Evolutionary conservation across 2,329 filamentous ascomycete species (phyloP), one percentile per base, ranked within the genome.

Genomic region (Aureobasidium sp.): DNA sequence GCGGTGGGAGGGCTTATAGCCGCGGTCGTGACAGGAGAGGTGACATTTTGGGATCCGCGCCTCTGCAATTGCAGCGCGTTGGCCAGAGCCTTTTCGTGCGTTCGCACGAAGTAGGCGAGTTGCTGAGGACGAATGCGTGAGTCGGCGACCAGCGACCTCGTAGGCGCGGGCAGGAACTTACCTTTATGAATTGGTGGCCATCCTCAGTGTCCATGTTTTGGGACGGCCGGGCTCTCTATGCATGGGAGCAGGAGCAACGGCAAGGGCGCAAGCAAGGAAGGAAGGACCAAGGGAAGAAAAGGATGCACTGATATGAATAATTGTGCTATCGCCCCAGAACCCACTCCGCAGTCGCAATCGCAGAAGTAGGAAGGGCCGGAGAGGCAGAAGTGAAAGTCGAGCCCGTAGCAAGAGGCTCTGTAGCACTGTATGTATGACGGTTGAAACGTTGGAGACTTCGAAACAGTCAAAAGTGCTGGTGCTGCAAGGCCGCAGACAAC

Each of bases 21-120:
- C 23, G 77, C 72, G 37, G 73, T 71, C 17, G 73, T 70, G 63
- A 67, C 64, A 71, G 73, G 60, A 72, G 68, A 64, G 87, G 86
- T 62, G 84, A 77, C 67, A 83, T 84, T 63, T 23, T 63, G 63
- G 62, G 68, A 66, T 65, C 84, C 83, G 70, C 90, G 87, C 69
- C 90, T 86, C 74, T 88, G 87, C 69, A 95, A 82, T 75, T 97
- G 93, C 66, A 97, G 81, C 70, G 93, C 93, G 79, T 97, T 97
- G 73, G 94, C 94, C 66, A 99, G 84, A 41, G 92, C 93, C 78
- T 96, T 96, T 78, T 99, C 94, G 80, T 99, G 91, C 62, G 91
- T 96, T 66, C 92, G 91, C 77, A 99, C 91, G 77, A 96, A 97
- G 78, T 88, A 88, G 73, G 93, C 92, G 74, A 99, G 84, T 82